Evolutionary conservation across 106 monocot species (phyloP).

Genomic region (Hemerocallis citrina): DNA sequence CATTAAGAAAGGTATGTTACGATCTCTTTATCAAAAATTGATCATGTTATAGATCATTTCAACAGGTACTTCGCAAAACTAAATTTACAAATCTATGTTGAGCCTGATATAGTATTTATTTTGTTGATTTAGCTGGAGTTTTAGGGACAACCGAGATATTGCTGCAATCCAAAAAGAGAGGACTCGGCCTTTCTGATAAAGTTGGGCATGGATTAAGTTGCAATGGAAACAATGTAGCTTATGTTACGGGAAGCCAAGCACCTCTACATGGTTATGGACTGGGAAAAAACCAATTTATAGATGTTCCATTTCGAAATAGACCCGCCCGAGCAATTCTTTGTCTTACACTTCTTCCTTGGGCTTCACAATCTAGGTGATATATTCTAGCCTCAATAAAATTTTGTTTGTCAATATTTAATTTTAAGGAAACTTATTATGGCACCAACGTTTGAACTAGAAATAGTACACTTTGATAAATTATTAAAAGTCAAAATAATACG

Average conservation of each 20-base stretch:
- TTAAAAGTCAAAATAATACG: no score
- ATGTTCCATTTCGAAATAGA: constrained; percentile 18
- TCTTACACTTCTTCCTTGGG: constrained; percentile 34
- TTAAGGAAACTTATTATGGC: no score
- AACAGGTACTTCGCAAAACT: no score
- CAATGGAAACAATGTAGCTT: constrained; percentile 40
- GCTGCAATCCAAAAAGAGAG: constrained; percentile 19
- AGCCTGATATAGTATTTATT: no score
- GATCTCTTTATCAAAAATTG: no score
- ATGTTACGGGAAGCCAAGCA: constrained; percentile 28
- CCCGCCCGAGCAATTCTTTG: constrained; percentile 30
- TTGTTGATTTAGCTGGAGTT: constrained; percentile 23
- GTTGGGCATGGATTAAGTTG: constrained; percentile 28
- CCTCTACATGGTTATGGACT: constrained; percentile 29
- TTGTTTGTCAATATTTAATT: no score
- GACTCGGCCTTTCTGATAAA: constrained; percentile 20
- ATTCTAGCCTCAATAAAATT: no score
- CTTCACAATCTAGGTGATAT: constrained; percentile 40
- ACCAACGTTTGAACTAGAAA: no score
- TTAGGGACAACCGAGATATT: constrained; percentile 26
- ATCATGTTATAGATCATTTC: no score
- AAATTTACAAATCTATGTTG: no score
- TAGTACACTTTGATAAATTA: no score
- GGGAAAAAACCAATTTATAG: constrained; percentile 15
- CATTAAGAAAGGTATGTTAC: no score